Evolutionary conservation across 2,329 filamentous ascomycete species (phyloP), one percentile per base, ranked within the genome.

Genomic region (Fusarium papillatum): DNA sequence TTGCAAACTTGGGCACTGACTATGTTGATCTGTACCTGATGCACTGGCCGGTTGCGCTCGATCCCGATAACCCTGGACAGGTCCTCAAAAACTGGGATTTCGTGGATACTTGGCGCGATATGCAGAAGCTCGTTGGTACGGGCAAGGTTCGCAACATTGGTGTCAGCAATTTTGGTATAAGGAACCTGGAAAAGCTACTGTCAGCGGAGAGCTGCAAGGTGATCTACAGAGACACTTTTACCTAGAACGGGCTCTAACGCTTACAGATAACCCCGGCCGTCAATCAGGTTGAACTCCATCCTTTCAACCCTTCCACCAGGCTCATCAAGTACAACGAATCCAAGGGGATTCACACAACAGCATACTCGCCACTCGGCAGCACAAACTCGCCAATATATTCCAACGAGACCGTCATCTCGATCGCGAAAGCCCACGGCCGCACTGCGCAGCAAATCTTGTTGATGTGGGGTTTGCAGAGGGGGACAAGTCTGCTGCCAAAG

Each of bases 271-370:
- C 85, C 2, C 92, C 92, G 2, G 90, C 90, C 3, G 88, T 89
- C 76, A 93, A 94, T 84, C 92, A 94, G 84, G 91, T 94, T 74
- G 92, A 94, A 81, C 90, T 91, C 66, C 92, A 94, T 81, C 91
- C 92, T 5, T 93, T 60, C 55, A 60, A 60, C 55, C 55, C 55
- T 60, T 60, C 55, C 34, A n/a, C 55, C 34, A 60, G 34, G 16
- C 55, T 60, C 61, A 2, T 65, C 63, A 43, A 43, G 22, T 68
- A 68, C 34, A 41, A 53, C 34, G 26, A 48, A 16, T 34, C 34
- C 9, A 62, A 63, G 13, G 57, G 41, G 9, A 68, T 64, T 24
- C 66, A 68, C 29, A 64, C 59, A 34, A 55, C 66, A 31, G 59
- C 66, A 19, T 64, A 68, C 24, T 68, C 66, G 8, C 66, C 66